phyloP scores from a whole-genome alignment of 495 filamentous ascomycete genomes.

The Neurospora sublineolata region DNA sequence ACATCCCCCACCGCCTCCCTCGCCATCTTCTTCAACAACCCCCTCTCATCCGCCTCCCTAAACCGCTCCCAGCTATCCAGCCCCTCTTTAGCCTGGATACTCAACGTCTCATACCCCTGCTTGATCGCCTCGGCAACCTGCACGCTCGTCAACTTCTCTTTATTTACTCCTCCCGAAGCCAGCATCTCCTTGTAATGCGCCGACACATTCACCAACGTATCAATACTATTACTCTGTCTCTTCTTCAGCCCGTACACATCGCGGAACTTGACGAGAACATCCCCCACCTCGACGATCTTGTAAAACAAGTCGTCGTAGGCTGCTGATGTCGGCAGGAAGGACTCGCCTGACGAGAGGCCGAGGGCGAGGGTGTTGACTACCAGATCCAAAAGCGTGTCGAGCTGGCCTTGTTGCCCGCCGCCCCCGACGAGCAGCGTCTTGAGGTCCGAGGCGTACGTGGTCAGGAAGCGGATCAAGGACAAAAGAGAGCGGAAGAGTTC shows the following conservation, averaged over 20 bases:
- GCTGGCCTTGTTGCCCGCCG: constrained; percentile 25
- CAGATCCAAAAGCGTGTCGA: constrained; percentile 45
- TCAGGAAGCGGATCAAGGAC: constrained; percentile 81
- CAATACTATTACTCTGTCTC: constrained; percentile 54
- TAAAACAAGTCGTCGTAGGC: constrained; percentile 97
- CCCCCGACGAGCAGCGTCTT: constrained; percentile 31
- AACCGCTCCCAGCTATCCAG: constrained; percentile 69
- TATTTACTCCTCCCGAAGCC: constrained; percentile 39
- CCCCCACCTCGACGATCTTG: constrained; percentile 87
- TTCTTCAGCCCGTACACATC: constrained; percentile 53
- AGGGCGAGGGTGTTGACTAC: constrained; percentile 80
- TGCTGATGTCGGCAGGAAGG: constrained; percentile 79
- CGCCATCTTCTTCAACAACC: constrained; percentile 75
- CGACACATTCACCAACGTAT: constrained; percentile 72
- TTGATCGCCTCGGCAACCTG: constrained; percentile 89
- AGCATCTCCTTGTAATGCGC: constrained; percentile 79
- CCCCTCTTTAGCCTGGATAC: constrained; percentile 73
- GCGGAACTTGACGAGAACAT: constrained; percentile 73
- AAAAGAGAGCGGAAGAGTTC: constrained; percentile 87
- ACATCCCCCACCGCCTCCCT: constrained; percentile 63
- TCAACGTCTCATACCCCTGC: constrained; percentile 88
- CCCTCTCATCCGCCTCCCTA: constrained; percentile 64
- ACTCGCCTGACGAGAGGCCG: constrained; percentile 75
- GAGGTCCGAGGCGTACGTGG: constrained; percentile 69
- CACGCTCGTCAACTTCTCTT: constrained; percentile 55